Percentiles rank a stretch among this genome's conserved stretches.
phyloP scores from a whole-genome alignment of 208 protist species.

The Crithidia mellificae region DNA sequence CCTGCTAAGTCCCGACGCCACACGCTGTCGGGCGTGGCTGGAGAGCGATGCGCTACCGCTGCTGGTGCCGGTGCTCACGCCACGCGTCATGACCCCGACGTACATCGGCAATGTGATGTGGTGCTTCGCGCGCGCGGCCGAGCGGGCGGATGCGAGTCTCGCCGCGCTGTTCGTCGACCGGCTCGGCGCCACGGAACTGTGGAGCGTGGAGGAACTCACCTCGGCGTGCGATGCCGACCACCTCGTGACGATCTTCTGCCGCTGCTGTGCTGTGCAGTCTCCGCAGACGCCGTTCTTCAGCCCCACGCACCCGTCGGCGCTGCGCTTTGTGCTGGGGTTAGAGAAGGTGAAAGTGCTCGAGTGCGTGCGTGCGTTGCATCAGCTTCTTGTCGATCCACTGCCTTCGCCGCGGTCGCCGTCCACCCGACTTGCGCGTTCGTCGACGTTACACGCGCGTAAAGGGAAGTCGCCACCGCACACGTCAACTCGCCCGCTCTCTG shows the following conservation, averaged over 20 bases:
- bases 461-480: too few species aligned
- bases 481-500: too few species aligned
- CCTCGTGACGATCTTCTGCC: slow-evolving; percentile 55
- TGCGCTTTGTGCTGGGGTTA: slow-evolving; percentile 51
- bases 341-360: slow-evolving; percentile 34
- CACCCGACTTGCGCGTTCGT: too few species aligned
- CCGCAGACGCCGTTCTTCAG: slow-evolving; percentile 52
- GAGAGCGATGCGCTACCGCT: slow-evolving; percentile 46
- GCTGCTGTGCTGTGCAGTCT: slow-evolving; percentile 60
- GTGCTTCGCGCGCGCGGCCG: slow-evolving; percentile 56
- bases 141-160: slow-evolving; percentile 24
- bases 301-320: slow-evolving; percentile 56
- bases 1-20: slow-evolving; percentile 39
- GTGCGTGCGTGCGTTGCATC: slow-evolving; percentile 58
- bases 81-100: slow-evolving; percentile 53
- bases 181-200: slow-evolving; percentile 65
- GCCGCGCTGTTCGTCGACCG: slow-evolving; percentile 46
- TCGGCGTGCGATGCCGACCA: slow-evolving; percentile 51
- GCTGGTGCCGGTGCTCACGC: slow-evolving; percentile 57
- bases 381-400: slow-evolving; percentile 29
- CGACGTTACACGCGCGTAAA: too few species aligned
- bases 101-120: slow-evolving; percentile 66
- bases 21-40: slow-evolving; percentile 65
- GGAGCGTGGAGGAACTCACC: slow-evolving; percentile 46
- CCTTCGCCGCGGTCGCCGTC: not conserved